Conservation (phyloP, 345 rosid species). For the Noccaea bulbosa region DNA sequence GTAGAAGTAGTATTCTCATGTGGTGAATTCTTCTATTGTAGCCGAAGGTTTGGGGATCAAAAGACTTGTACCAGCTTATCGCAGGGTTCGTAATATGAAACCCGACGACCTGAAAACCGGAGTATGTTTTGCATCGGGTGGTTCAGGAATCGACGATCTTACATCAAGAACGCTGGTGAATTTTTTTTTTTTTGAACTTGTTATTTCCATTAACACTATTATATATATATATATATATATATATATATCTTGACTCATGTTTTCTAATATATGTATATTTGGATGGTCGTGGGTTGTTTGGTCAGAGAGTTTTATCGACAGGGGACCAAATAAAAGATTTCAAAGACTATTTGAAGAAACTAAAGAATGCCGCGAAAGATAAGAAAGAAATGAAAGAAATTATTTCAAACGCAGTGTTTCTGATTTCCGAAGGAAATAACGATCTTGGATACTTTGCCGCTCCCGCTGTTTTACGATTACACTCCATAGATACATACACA, state of each 20-base stretch:
- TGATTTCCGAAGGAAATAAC: conserved; percentile 54
- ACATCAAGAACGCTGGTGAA: conserved; percentile 48
- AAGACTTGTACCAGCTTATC: conserved; percentile 57
- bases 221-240: not conserved
- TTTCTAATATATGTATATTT: not conserved
- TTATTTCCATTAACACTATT: not conserved
- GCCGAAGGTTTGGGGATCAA: conserved; percentile 68
- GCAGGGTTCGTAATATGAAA: conserved; percentile 45
- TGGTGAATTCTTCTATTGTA: conserved; percentile 34
- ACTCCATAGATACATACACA: conserved; percentile 50
- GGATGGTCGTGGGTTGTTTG: not conserved
- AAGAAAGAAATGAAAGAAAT: conserved; percentile 48
- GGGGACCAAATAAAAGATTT: conserved; percentile 54
- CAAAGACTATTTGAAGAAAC: conserved; percentile 48
- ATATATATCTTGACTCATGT: not conserved
- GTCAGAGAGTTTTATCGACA: conserved; percentile 53
- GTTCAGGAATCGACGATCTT: conserved; percentile 64
- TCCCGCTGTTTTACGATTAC: conserved; percentile 35
- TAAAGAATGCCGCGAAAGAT: conserved; percentile 43
- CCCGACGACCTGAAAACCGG: conserved; percentile 60
- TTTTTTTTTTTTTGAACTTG: not conserved
- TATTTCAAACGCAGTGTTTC: conserved; percentile 47
- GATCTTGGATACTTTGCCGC: conserved; percentile 57
- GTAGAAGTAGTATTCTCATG: conserved; percentile 4
- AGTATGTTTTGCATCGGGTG: conserved; percentile 77